phyloP scores from a whole-genome alignment of 2,329 filamentous ascomycete genomes.

The Xylaria arbuscula region DNA sequence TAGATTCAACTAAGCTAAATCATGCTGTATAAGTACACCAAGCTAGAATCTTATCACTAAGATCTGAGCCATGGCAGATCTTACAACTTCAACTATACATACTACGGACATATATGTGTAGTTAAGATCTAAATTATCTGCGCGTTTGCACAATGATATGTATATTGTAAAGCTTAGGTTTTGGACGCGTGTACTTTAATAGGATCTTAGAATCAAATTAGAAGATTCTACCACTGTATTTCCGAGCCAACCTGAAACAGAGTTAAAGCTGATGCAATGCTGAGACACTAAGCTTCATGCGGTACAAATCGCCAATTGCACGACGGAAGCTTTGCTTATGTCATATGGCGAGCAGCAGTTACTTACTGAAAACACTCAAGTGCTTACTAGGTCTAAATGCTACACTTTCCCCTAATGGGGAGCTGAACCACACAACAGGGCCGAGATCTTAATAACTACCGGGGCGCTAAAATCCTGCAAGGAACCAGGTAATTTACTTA shows the following conservation, averaged over 20 bases:
- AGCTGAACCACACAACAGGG: neutral
- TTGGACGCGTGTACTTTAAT: too few species aligned
- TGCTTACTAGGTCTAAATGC: neutral
- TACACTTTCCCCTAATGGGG: neutral
- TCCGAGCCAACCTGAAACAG: neutral
- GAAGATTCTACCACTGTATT: too few species aligned
- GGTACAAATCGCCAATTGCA: neutral
- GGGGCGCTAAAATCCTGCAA: constrained; percentile 3
- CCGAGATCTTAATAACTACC: constrained; percentile 5
- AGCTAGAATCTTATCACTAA: neutral
- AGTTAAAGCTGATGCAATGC: neutral
- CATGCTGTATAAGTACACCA: neutral
- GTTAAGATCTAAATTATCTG: too few species aligned
- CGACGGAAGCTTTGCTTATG: neutral
- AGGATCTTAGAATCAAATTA: neutral
- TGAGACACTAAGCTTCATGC: neutral
- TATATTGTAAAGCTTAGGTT: too few species aligned
- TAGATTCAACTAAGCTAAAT: neutral
- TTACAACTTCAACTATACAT: too few species aligned
- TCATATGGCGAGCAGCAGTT: neutral
- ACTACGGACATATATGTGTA: too few species aligned
- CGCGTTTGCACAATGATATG: too few species aligned
- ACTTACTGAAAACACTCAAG: neutral
- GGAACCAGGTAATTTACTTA: neutral
- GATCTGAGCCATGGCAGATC: too few species aligned